Evolutionary conservation across 306 rosid genomes (phyloP).

Genomic region (Sicyos edulis): DNA sequence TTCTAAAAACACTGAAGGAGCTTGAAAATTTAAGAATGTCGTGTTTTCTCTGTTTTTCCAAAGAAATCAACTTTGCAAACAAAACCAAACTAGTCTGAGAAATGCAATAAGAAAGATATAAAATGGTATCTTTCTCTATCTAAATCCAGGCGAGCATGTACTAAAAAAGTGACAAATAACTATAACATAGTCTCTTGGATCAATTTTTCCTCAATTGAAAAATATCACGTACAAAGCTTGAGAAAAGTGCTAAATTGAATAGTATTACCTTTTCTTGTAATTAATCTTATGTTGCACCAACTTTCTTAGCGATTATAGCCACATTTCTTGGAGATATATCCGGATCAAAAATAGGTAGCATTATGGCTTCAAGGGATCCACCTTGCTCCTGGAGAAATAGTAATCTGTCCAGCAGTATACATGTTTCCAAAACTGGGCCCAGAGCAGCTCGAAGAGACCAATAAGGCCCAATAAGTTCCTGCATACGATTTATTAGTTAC

Average conservation of each 20-base stretch:
- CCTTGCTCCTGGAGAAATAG: slow-evolving; percentile 85
- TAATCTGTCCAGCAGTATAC: slow-evolving; percentile 78
- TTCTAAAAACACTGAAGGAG: background rate
- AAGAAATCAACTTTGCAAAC: background rate
- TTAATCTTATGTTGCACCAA: slow-evolving; percentile 24
- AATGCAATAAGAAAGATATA: slow-evolving; percentile 1
- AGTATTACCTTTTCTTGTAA: slow-evolving; percentile 7
- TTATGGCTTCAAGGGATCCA: slow-evolving; percentile 44
- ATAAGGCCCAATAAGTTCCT: slow-evolving; percentile 80
- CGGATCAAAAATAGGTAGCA: slow-evolving; percentile 76
- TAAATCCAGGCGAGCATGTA: background rate
- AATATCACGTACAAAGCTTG: background rate
- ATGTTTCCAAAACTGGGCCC: slow-evolving; percentile 82
- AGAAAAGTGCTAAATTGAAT: background rate
- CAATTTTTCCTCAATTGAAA: background rate
- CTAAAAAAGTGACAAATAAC: background rate
- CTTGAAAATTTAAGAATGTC: background rate
- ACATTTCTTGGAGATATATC: slow-evolving; percentile 79
- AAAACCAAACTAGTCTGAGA: background rate
- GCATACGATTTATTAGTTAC: slow-evolving; percentile 26
- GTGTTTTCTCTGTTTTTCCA: background rate
- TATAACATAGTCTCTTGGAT: background rate
- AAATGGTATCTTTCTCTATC: background rate
- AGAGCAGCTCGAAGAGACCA: slow-evolving; percentile 97
- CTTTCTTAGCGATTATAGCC: slow-evolving; percentile 71